These are phyloP conservation scores for Vitis hybrid DNA, from an alignment of 177 flowering plant genomes.

Conservation along the genomic window DNA sequence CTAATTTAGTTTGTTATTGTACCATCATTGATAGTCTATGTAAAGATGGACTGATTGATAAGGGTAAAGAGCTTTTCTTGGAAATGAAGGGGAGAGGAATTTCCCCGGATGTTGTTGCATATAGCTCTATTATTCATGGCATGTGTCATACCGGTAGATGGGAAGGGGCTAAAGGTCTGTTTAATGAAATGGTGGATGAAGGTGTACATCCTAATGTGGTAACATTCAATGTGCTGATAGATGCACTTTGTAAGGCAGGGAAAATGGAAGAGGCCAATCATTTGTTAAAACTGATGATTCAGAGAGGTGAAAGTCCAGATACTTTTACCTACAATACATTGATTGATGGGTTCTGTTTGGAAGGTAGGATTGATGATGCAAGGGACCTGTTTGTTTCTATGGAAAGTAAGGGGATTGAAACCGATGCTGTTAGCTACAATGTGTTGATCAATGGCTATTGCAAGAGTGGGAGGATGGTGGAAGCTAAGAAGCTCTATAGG, in stretches of 20 bases:
- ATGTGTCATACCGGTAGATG: slow-evolving; percentile 23
- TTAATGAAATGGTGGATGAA: slow-evolving; percentile 37
- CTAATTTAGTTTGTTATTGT: slow-evolving; percentile 28
- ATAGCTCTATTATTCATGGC: slow-evolving; percentile 32
- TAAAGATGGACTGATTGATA: slow-evolving; percentile 32
- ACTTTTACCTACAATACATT: slow-evolving; percentile 27
- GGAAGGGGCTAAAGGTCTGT: slow-evolving; percentile 29
- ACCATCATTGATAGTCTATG: slow-evolving; percentile 38
- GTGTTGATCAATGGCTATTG: slow-evolving; percentile 36
- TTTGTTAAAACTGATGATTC: slow-evolving; percentile 34
- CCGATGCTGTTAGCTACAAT: slow-evolving; percentile 25
- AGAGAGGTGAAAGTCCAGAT: slow-evolving; percentile 31
- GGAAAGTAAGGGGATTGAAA: slow-evolving; percentile 22
- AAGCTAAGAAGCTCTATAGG: slow-evolving; percentile 25
- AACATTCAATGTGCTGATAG: slow-evolving; percentile 34
- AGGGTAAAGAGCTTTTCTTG: slow-evolving; percentile 33
- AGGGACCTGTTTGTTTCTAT: slow-evolving; percentile 28
- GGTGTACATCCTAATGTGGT: slow-evolving; percentile 37
- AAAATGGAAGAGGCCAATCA: slow-evolving; percentile 29
- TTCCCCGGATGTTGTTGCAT: slow-evolving; percentile 33
- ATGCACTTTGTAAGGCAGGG: slow-evolving; percentile 30
- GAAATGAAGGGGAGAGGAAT: slow-evolving; percentile 38
- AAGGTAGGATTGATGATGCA: slow-evolving; percentile 27
- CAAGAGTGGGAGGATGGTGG: slow-evolving; percentile 19
- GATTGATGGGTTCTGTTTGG: slow-evolving; percentile 31